Base-by-base conservation (phyloP, 2,329 filamentous ascomycete species). In the Neocucurbitaria cava region DNA sequence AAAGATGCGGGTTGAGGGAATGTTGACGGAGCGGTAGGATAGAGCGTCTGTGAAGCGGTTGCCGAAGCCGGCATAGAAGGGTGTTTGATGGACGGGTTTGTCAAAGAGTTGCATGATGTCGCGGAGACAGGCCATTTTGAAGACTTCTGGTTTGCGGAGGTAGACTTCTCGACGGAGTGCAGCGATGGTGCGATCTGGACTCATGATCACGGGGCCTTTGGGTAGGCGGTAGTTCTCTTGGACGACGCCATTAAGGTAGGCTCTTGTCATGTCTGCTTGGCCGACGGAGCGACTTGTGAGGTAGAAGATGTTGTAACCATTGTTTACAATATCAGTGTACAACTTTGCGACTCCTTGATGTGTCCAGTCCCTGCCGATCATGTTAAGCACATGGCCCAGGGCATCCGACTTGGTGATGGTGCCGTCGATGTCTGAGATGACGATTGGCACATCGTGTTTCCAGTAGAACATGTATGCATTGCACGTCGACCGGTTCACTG, bases 281-380 rank as follows among this genome's bases (percentile, higher is more conserved):
- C 95, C 96, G 41, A 98, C 93, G 13, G 91, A 95, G 46, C 95
- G 88, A 73, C 91, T 96, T 0, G 95, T 99, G 41, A 99, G 84
- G 73, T 99, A 99, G 85, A 99, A 92, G 71, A 99, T 96, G 75
- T 99, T 98, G 82, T 98, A 99, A 6, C 95, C 95, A 69, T 99
- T 99, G 66, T 89, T 88, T 1, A 88, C 87, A 64, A 99, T 99
- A 65, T 99, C 96, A 44, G 90, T 95, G 77, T 98, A 99, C 8
- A 99, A 83, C 78, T 99, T 99, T 20, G 95, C 96, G 21, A 99
- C 94, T 33, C 95, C 95, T 15, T 92, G 85, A 74, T 99, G 95
- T 3, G 95, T 99, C 95, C 95, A 99, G 76, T 99, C 95, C 43
- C 95, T 89, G 38, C 95, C 95, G 62, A 99, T 94, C 87, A 95